Base-by-base conservation (phyloP, 2,329 filamentous ascomycete genomes). In the Colletotrichum noveboracense region DNA sequence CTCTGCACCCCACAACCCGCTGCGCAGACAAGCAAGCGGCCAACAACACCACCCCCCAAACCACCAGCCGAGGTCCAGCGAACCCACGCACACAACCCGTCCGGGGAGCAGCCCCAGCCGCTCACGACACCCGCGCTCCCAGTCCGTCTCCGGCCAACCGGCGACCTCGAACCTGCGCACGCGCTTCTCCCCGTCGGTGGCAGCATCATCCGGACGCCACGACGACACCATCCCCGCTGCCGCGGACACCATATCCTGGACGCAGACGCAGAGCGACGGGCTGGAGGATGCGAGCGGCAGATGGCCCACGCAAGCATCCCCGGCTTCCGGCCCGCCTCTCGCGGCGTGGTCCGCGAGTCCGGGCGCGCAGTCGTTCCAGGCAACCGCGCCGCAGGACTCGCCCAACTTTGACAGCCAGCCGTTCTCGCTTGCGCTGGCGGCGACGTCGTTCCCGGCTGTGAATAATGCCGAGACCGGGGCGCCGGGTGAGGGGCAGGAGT, bases 401-500 rank as follows among this genome's bases (percentile, higher is more conserved):
- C 68, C 68, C 14, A 34, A 36, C 32, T 64, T 67, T 10, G 74
- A 74, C 5, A 28, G 32, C 8, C 64, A 68, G n/a, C 52, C 60
- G 9, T 61, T 71, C 28, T 58, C 67, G 2, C 8, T 74, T 0
- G 13, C 64, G 2, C 34, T 68, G 0, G 67, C 38, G 5, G 52
- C 64, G 4, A 48, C 71, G 3, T 66, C 67, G 3, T 70, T 75
- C 2, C 65, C 71, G 7, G 32, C 70, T 5, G 48, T 43, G 14
- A 30, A 30, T 8, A 18, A 18, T 4, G 24, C 66, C 1, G 71
- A 61, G 4, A 26, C 28, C 3, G 43, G 43, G n/a, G 65, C 48
- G 7, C 64, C 74, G 2, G 79, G 18, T 1, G 82, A 83, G 21
- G 82, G 81, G 0, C 82, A 84, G n/a, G 81, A 83, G 66, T 83